phyloP scores from a whole-genome alignment of 495 filamentous ascomycete genomes.

The Penicillium malachiteum region DNA sequence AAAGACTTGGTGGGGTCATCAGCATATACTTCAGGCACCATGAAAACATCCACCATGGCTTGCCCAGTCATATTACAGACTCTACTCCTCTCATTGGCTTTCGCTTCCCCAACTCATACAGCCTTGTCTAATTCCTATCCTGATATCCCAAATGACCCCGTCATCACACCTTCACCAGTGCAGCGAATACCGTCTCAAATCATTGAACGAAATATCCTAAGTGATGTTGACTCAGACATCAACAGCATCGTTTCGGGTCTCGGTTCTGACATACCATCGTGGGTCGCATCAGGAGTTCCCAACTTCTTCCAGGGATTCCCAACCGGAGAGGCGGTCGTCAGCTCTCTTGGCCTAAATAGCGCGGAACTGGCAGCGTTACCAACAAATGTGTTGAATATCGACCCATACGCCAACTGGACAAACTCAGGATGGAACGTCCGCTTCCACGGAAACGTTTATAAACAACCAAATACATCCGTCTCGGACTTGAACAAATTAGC shows the following conservation, averaged over 20 bases:
- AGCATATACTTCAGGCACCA: background rate
- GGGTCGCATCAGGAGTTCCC: constrained; percentile 61
- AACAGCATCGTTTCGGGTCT: constrained; percentile 38
- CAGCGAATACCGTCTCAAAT: constrained; percentile 18
- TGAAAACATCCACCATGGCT: background rate
- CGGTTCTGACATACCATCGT: constrained; percentile 56
- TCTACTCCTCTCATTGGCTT: constrained; percentile 12
- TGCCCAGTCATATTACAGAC: constrained; percentile 8
- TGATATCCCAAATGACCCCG: constrained; percentile 11
- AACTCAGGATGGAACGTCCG: constrained; percentile 70
- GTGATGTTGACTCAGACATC: constrained; percentile 45
- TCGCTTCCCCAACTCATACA: constrained; percentile 20
- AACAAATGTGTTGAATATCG: constrained; percentile 70
- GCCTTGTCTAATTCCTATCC: constrained; percentile 9
- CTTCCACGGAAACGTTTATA: constrained; percentile 78
- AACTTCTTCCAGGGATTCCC: constrained; percentile 69
- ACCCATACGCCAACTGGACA: constrained; percentile 82
- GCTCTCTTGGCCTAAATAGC: constrained; percentile 56
- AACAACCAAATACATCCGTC: constrained; percentile 64
- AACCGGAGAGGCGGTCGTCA: constrained; percentile 56
- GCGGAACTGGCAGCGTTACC: constrained; percentile 58
- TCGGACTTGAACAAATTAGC: constrained; percentile 63
- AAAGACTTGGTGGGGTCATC: background rate
- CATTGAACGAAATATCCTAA: constrained; percentile 38
- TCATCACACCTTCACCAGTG: constrained; percentile 23